Evolutionary conservation across 2,329 filamentous ascomycete genomes (phyloP).

Genomic region (Neopestalotiopsis rosae): DNA sequence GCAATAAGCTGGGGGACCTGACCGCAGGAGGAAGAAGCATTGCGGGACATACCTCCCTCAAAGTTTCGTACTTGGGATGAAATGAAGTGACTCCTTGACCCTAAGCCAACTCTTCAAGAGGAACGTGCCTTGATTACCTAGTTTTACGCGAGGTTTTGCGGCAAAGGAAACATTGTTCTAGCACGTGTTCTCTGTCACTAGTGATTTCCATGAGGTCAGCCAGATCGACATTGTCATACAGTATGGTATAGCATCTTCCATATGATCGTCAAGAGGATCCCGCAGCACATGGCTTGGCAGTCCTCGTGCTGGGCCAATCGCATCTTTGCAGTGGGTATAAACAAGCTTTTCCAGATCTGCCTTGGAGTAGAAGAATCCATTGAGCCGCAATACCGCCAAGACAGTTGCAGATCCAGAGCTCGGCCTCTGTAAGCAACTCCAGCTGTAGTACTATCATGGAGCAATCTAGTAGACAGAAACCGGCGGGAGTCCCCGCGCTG

Average conservation of each 20-base stretch:
- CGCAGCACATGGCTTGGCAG: not conserved
- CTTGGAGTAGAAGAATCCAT: not conserved
- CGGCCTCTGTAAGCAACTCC: not conserved
- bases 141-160: not conserved
- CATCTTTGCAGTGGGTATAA: not conserved
- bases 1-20: not conserved
- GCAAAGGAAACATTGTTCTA: constrained; percentile 12
- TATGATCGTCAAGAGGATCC: not conserved
- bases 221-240: not conserved
- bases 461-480: not conserved
- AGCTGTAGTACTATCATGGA: not conserved
- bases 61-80: constrained; percentile 16
- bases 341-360: constrained; percentile 9
- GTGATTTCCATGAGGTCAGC: not conserved
- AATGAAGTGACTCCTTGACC: not conserved
- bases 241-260: not conserved
- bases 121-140: not conserved
- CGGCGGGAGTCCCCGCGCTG: not conserved
- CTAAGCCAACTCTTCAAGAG: not conserved
- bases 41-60: constrained; percentile 13
- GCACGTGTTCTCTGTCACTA: not conserved
- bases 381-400: constrained; percentile 8
- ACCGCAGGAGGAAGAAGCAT: constrained; percentile 3
- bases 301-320: constrained; percentile 14
- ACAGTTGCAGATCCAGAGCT: not conserved